These are phyloP conservation scores for Millerago galiae DNA, from an alignment of 805 yeast species.

Conservation along the genomic window DNA sequence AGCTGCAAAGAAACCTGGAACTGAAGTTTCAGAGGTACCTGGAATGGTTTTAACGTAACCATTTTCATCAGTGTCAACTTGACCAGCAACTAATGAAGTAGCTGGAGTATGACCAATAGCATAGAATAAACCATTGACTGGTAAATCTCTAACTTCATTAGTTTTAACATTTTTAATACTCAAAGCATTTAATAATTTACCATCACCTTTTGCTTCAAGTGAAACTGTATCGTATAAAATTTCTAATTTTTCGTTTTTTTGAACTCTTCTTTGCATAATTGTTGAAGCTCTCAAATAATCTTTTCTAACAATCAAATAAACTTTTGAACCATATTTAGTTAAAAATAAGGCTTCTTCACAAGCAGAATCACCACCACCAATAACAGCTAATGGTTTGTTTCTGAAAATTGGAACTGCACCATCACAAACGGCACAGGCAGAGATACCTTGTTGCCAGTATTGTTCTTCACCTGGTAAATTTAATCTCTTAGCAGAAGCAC, in stretches of 20 bases:
- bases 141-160: constrained; percentile 59
- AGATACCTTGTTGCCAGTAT: constrained; percentile 98
- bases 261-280: constrained; percentile 93
- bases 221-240: constrained; percentile 82
- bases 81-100: constrained; percentile 70
- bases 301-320: constrained; percentile 87
- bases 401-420: constrained; percentile 99
- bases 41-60: constrained; percentile 90
- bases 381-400: constrained; percentile 94
- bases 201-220: constrained; percentile 89
- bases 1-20: constrained; percentile 93
- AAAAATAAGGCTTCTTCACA: constrained; percentile 97
- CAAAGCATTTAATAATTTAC: constrained; percentile 66
- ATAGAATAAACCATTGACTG: constrained; percentile 89
- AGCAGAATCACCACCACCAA: constrained; percentile 99
- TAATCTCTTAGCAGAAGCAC: constrained; percentile 96
- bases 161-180: constrained; percentile 66
- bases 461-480: constrained; percentile 92
- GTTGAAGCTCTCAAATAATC: constrained; percentile 92
- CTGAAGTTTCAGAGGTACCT: constrained; percentile 80
- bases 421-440: constrained; percentile 99
- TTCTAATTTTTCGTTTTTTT: constrained; percentile 81
- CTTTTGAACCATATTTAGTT: constrained; percentile 97
- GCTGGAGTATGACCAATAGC: constrained; percentile 99
- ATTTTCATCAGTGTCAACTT: constrained; percentile 70